phyloP scores from a whole-genome alignment of 2,329 filamentous ascomycete species.

The Pseudophaeomoniella oleicola region DNA sequence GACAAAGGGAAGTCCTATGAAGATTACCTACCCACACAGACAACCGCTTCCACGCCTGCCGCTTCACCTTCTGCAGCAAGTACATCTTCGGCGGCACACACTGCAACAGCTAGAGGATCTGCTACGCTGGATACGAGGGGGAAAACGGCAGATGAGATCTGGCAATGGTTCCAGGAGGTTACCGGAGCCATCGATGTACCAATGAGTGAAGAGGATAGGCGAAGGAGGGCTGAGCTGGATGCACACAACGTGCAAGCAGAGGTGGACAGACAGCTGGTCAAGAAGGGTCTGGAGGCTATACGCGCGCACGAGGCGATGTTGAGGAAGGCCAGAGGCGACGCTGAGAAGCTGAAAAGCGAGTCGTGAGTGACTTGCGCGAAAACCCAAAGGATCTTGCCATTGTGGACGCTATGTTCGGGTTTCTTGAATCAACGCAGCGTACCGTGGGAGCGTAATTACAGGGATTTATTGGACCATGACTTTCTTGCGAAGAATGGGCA shows the following conservation, averaged over 20 bases:
- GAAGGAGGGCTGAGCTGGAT: background rate
- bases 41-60: background rate
- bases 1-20: background rate
- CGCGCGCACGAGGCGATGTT: background rate
- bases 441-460: too few relatives aligned
- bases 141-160: background rate
- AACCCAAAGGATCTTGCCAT: too few relatives aligned
- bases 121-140: background rate
- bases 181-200: background rate
- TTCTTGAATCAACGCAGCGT: too few relatives aligned
- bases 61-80: background rate
- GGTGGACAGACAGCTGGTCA: background rate
- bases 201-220: background rate
- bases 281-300: background rate
- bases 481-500: too few relatives aligned
- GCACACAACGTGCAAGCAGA: background rate
- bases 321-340: background rate
- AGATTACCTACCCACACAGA: background rate
- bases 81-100: background rate
- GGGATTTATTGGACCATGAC: too few relatives aligned
- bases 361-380: too few relatives aligned
- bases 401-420: too few relatives aligned
- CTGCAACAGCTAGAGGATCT: background rate
- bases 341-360: background rate
- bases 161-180: background rate